Percentiles rank a stretch among this genome's conserved stretches.
These are phyloP conservation scores for Epichloe glyceriae DNA, from an alignment of 2,329 filamentous ascomycete genomes.

Conservation along the genomic window DNA sequence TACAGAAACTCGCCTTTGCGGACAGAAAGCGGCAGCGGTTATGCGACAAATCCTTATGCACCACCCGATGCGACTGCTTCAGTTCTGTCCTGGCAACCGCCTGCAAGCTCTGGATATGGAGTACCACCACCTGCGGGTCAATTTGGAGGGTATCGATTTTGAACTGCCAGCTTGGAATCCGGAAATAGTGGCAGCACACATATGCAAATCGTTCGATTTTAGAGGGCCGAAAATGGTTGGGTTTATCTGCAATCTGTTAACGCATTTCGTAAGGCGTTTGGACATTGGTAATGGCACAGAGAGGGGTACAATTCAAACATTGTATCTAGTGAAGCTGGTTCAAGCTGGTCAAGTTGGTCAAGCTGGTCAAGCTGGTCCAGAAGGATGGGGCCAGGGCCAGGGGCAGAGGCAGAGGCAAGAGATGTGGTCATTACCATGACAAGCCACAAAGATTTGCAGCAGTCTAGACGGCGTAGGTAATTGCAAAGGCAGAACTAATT, in stretches of 20 bases:
- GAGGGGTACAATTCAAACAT: not conserved
- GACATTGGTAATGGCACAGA: constrained; percentile 2
- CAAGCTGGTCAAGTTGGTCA: too few species aligned
- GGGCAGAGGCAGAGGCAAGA: not conserved
- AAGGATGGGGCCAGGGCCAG: not conserved
- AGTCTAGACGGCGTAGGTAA: not conserved
- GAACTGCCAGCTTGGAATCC: not conserved
- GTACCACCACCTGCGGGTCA: constrained; percentile 20
- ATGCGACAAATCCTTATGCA: constrained; percentile 17
- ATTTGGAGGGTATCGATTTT: constrained; percentile 24
- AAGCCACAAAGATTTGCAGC: not conserved
- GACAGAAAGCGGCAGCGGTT: constrained; percentile 25
- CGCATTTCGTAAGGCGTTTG: constrained; percentile 15
- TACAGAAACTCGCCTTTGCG: constrained; percentile 41
- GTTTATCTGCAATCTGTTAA: constrained; percentile 2
- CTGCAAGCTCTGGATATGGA: constrained; percentile 17
- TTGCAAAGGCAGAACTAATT: not conserved
- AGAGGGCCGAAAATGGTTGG: not conserved
- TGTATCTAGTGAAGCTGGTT: not conserved
- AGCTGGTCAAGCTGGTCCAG: not conserved
- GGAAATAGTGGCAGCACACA: not conserved
- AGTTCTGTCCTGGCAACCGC: constrained; percentile 16
- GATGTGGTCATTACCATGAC: too few species aligned
- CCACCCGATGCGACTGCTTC: constrained; percentile 15
- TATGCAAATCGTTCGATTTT: not conserved